Percentiles rank a stretch among this genome's conserved stretches.
Evolutionary conservation across 148 eudicot genomes (phyloP).

Genomic region (Rhododendron simsii): DNA sequence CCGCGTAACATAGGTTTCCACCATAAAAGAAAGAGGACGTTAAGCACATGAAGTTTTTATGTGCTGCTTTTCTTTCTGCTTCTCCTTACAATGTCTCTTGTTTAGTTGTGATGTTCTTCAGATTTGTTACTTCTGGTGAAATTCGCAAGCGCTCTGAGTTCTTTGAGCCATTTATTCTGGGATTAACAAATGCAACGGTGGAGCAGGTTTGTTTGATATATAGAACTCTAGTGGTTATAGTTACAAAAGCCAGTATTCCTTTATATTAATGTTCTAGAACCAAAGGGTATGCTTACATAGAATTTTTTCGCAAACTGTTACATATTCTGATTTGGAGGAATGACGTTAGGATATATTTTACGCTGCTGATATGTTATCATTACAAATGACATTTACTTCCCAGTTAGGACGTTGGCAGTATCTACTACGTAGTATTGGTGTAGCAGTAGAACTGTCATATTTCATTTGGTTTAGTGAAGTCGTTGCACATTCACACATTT

Average conservation of each 20-base stretch:
- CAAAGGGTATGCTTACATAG: not conserved
- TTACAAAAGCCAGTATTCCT: not conserved
- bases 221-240: slow-evolving; percentile 3
- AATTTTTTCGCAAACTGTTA: not conserved
- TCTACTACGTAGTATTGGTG: not conserved
- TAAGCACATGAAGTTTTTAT: not conserved
- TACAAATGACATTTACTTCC: not conserved
- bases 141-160: slow-evolving; percentile 75
- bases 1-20: not conserved
- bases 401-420: not conserved
- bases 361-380: not conserved
- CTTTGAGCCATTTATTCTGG: slow-evolving; percentile 91
- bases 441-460: not conserved
- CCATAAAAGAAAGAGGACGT: not conserved
- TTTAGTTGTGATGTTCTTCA: slow-evolving; percentile 95
- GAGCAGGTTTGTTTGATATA: slow-evolving; percentile 64
- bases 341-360: not conserved
- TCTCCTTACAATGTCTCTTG: slow-evolving; percentile 28
- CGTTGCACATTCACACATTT: not conserved
- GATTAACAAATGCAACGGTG: slow-evolving; percentile 76
- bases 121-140: slow-evolving; percentile 96
- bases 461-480: not conserved
- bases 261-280: not conserved
- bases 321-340: not conserved
- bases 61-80: slow-evolving; percentile 1